A percentile compares a stretch with the other conserved stretches of the same genome.
These are phyloP conservation scores for Pleoardoris graminearum DNA, from an alignment of 2,329 filamentous ascomycete species.

Conservation along the genomic window DNA sequence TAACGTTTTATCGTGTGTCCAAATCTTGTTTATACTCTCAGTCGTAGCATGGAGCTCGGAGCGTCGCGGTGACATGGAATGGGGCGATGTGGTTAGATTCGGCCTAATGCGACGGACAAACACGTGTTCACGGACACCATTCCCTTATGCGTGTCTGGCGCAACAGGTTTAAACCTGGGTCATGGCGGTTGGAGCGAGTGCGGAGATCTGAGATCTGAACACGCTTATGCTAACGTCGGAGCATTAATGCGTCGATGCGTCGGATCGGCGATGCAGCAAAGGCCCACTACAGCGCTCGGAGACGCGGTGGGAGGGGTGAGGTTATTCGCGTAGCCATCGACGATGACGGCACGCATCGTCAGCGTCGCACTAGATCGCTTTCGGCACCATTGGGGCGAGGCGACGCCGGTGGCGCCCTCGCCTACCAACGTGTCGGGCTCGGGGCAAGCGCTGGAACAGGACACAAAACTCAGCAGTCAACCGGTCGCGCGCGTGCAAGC, in stretches of 20 bases:
- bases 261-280: neutral
- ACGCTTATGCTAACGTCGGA: neutral
- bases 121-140: neutral
- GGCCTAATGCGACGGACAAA: neutral
- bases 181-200: neutral
- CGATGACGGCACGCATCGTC: neutral
- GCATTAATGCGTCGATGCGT: neutral
- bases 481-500: neutral
- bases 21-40: neutral
- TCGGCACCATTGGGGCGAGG: neutral
- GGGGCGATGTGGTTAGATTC: too few relatives aligned
- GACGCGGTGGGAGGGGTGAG: neutral
- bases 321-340: neutral
- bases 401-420: too few relatives aligned
- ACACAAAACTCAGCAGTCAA: too few relatives aligned
- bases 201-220: too few relatives aligned
- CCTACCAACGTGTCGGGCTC: neutral
- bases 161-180: neutral
- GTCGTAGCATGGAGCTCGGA: neutral
- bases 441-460: neutral
- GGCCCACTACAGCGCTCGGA: neutral
- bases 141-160: neutral
- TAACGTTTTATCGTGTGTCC: neutral
- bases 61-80: neutral
- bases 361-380: neutral